Conservation (phyloP, 108 stramenopile species). For the Fistulifera solaris region DNA sequence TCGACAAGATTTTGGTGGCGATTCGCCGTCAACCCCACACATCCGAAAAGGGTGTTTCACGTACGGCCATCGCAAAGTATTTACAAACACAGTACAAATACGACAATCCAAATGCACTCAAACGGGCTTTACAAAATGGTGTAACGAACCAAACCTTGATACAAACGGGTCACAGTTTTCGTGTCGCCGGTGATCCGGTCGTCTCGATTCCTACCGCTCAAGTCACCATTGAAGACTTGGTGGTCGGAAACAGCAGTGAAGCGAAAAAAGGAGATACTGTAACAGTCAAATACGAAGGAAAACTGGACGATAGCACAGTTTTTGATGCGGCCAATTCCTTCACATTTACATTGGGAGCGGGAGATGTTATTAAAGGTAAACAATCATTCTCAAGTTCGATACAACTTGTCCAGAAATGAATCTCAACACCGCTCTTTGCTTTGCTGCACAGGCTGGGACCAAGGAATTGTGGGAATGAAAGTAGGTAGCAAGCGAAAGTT, state of each 20-base stretch:
- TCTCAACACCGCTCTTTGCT: neutral
- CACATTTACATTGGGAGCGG: slow-evolving; percentile 61
- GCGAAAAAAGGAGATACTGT: slow-evolving; percentile 57
- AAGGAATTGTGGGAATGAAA: slow-evolving; percentile 75
- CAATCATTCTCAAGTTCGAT: no score
- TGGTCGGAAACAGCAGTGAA: slow-evolving; percentile 12
- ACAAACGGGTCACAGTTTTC: slow-evolving; percentile 70
- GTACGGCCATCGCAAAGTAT: slow-evolving; percentile 60
- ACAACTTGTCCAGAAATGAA: slow-evolving; percentile 2
- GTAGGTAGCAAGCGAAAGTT: slow-evolving; percentile 79
- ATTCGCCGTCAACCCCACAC: slow-evolving; percentile 43
- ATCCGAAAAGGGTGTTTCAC: slow-evolving; percentile 47
- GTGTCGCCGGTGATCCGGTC: slow-evolving; percentile 42
- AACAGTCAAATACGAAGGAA: slow-evolving; percentile 66
- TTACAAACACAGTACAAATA: slow-evolving; percentile 58
- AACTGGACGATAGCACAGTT: slow-evolving; percentile 46
- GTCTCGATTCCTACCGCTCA: slow-evolving; percentile 16
- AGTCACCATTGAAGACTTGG: slow-evolving; percentile 36
- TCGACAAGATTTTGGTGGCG: slow-evolving; percentile 70
- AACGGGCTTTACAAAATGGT: slow-evolving; percentile 62
- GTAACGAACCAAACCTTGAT: slow-evolving; percentile 40
- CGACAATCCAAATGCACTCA: slow-evolving; percentile 49
- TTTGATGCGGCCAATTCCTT: slow-evolving; percentile 66
- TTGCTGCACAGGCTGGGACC: slow-evolving; percentile 52
- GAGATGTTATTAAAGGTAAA: slow-evolving; percentile 77